Base-by-base conservation (phyloP, 2,329 filamentous ascomycete species). In the Aspergillus ochraceoroseus region DNA sequence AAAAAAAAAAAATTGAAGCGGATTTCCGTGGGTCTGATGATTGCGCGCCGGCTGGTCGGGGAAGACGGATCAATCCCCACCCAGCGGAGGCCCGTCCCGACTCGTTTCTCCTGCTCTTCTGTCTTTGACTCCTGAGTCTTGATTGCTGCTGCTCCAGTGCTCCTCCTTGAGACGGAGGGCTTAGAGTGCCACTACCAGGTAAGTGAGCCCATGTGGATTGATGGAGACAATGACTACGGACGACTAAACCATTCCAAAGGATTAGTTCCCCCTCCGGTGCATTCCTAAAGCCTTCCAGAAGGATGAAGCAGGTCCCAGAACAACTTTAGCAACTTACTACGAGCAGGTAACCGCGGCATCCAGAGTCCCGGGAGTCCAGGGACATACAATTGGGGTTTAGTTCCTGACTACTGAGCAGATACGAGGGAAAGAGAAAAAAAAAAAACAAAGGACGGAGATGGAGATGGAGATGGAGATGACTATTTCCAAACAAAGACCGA, bases 11-110 rank as follows among this genome's bases (percentile, higher is more conserved):
- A 8, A 17, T 15, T 19, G 23, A 23, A 9, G 9, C 7, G 17
- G 32, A 38, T 25, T 39, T 29, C 18, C 28, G 32, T 49, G 50
- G 48, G 39, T 35, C 41, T 39, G 37, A 14, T 46, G 32, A 43
- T 44, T 42, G 40, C 38, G 40, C 42, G 28, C 40, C 40, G 43
- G 38, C 37, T 27, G 27, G 22, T 50, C 52, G 54, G 54, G 54
- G 54, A 56, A 56, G 39, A 41, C 52, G 51, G 52, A 52, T 33
- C 48, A 48, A 43, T 29, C 46, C 38, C 54, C 54, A 55, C 52
- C 49, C 44, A 37, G 39, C 35, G 39, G 32, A 44, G 47, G 47
- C 43, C 51, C 49, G 49, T 53, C 48, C 47, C 48, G 42, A 40
- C 42, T 50, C 41, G 43, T n/a, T 43, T 48, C 39, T 47, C 49